Evolutionary conservation across 1,139 yeast species (phyloP), one percentile per base, ranked within the genome.

Genomic region (Taphrina confusa): DNA sequence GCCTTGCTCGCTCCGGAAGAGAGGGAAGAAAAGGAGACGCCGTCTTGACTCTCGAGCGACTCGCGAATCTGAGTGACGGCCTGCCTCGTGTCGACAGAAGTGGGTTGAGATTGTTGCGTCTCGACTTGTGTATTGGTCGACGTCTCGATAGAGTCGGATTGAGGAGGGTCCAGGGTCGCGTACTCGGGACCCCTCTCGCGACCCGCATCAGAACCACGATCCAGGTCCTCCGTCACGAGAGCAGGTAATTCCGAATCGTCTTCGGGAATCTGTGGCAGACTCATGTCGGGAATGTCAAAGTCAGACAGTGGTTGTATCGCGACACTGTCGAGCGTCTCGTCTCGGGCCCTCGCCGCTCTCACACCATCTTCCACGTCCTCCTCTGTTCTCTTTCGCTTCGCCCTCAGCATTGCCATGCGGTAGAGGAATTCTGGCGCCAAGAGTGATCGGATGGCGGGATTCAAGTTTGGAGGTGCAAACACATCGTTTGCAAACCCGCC

Each of bases 1-100:
- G 76, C 76, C 66, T 79, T 65, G 16, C 42, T 54, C 14, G 49
- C 18, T 12, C 56, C 51, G 1, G 47, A 27, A 11, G 60, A 39
- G n/a, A 60, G 20, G 30, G 37, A 5, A 12, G 34, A 25, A 34
- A 64, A 61, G 18, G 52, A 11, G 42, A 34, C 42, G 22, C 30
- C 12, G 18, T 22, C 23, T 14, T 27, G 23, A 8, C 18, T 28
- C 28, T 47, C 42, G 36, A 47, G 42, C 14, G 42, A 11, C 9
- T 47, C 52, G 27, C 23, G 39, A 22, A 47, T 34, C 42, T 31
- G 27, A 16, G 28, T 33, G n/a, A 47, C 22, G 14, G 52, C 52
- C 20, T 47, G 25, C 31, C 40, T 31, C 28, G 52, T 47, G 52
- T 47, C 52, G 20, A 34, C 6, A 4, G 52, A 31, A 2, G 52